These are phyloP conservation scores for Aquilaria yunnanensis DNA, from an alignment of 345 rosid genomes.

Conservation along the genomic window DNA sequence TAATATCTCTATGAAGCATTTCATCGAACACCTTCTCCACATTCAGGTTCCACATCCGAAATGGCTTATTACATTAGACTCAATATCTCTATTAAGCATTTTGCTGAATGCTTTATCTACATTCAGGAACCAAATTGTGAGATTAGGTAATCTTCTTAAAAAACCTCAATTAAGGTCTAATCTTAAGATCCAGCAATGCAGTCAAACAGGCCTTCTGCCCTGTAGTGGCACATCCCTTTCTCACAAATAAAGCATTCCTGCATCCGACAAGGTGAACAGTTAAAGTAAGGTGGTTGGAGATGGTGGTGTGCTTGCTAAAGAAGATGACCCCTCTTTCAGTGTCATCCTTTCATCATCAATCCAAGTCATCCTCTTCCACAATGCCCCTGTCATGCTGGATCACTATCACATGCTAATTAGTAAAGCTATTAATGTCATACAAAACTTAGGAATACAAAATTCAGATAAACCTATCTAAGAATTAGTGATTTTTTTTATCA, in stretches of 20 bases:
- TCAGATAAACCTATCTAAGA: neutral
- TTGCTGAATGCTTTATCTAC: too few species aligned
- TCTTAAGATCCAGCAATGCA: conserved; percentile 69
- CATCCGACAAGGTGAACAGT: conserved; percentile 82
- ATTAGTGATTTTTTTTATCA: neutral
- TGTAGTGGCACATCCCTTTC: conserved; percentile 58
- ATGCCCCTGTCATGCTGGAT: conserved; percentile 59
- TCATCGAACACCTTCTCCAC: too few species aligned
- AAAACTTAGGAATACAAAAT: neutral
- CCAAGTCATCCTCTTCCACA: conserved; percentile 72
- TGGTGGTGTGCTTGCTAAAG: conserved; percentile 90
- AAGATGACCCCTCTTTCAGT: conserved; percentile 76
- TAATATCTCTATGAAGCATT: too few species aligned
- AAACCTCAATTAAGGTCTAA: conserved; percentile 84
- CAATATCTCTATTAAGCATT: too few species aligned
- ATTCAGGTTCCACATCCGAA: too few species aligned
- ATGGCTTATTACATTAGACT: too few species aligned
- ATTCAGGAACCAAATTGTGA: conserved; percentile 78
- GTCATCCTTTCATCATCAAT: conserved; percentile 73
- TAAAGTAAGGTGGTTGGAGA: conserved; percentile 79
- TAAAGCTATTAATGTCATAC: conserved; percentile 55
- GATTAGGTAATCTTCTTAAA: conserved; percentile 60
- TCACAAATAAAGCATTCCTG: neutral
- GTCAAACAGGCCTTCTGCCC: conserved; percentile 92
- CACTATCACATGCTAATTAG: conserved; percentile 48